Evolutionary conservation across 257 asterid genomes (phyloP).

Genomic region (Solanum tacnaense): DNA sequence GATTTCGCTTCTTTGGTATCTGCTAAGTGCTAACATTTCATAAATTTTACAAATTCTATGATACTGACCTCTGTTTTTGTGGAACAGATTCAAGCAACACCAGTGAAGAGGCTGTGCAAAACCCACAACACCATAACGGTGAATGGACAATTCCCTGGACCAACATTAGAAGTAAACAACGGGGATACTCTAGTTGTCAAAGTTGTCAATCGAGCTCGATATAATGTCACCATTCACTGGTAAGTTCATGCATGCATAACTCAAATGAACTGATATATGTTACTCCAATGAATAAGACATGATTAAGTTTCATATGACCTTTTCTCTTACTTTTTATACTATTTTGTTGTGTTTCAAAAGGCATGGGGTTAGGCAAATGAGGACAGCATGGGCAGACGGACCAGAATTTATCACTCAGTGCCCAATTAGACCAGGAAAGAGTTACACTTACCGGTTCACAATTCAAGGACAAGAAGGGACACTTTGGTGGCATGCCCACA

Average conservation of each 20-base stretch:
- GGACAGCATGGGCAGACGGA: conserved; percentile 83
- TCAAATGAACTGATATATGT: background rate
- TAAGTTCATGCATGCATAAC: conserved; percentile 5
- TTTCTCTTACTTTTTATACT: background rate
- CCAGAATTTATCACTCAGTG: conserved; percentile 82
- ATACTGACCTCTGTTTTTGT: background rate
- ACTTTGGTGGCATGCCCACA: conserved; percentile 94
- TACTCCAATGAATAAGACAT: background rate
- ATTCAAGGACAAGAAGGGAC: conserved; percentile 85
- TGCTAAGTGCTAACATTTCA: background rate
- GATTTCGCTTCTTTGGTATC: background rate
- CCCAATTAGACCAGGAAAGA: conserved; percentile 70
- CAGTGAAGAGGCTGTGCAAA: conserved; percentile 91
- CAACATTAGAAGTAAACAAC: conserved; percentile 57
- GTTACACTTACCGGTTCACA: conserved; percentile 62
- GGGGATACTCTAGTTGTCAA: conserved; percentile 70
- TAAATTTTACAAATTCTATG: background rate
- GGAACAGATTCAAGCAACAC: conserved; percentile 60
- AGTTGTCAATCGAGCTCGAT: conserved; percentile 54
- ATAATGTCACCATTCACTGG: conserved; percentile 82
- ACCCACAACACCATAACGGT: conserved; percentile 55
- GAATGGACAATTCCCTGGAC: conserved; percentile 76
- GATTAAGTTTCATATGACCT: background rate
- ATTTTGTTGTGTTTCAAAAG: conserved; percentile 13
- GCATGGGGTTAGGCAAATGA: conserved; percentile 77